Evolutionary conservation across 2,329 filamentous ascomycete species (phyloP).

Genomic region (Xylariaceae sp.): DNA sequence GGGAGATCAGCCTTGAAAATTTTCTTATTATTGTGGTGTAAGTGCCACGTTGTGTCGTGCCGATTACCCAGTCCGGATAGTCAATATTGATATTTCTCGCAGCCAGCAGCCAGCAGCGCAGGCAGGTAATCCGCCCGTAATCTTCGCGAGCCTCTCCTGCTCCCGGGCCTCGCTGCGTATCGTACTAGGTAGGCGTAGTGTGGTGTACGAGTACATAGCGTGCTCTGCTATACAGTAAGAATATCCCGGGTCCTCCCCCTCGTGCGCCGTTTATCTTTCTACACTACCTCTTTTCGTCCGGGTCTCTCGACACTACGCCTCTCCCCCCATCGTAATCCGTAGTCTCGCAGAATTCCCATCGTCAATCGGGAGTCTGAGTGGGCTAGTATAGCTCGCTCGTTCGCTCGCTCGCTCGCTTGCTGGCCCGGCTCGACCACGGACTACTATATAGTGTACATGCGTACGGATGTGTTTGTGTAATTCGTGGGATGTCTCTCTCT

Average conservation of each 20-base stretch:
- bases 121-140: neutral
- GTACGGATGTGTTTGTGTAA: conserved; percentile 15
- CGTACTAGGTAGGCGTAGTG: neutral
- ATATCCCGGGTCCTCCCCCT: neutral
- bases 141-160: neutral
- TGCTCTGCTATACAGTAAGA: neutral
- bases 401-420: conserved; percentile 8
- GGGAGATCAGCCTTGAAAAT: conserved; percentile 20
- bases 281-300: neutral
- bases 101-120: neutral
- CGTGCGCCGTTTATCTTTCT: neutral
- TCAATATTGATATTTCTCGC: conserved; percentile 4
- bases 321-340: neutral
- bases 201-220: neutral
- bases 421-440: conserved; percentile 16
- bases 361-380: conserved; percentile 14
- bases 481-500: conserved; percentile 16
- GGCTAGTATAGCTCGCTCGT: too few relatives aligned
- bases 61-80: conserved; percentile 14
- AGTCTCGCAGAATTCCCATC: neutral
- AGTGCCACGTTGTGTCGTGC: conserved; percentile 17
- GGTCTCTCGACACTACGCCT: neutral
- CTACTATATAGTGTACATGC: conserved; percentile 21
- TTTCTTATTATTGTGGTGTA: conserved; percentile 12
- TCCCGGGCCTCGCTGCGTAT: neutral